Evolutionary conservation across 2,329 filamentous ascomycete species (phyloP), one percentile per base, ranked within the genome.

Genomic region (Penicillium griseofulvum): DNA sequence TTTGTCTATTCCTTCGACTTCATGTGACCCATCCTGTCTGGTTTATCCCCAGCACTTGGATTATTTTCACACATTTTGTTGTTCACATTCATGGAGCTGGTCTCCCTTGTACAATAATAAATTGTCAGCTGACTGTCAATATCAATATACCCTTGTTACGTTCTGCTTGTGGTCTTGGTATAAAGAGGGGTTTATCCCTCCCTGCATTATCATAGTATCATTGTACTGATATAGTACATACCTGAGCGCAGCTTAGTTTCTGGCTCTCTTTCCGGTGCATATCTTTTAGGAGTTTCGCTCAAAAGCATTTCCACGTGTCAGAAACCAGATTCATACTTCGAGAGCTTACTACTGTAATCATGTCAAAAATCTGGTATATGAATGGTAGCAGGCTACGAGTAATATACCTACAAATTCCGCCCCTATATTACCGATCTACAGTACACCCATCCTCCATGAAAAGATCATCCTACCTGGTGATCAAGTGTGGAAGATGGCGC

Each of bases 221-320:
- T 16, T 33, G 50, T 48, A 38, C 10, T 10, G 38, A 10, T 2
- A 8, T 26, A 12, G 8, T 31, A 39, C 14, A 36, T 37, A 12
- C 24, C 19, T n/a, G 41, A 14, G 11, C 24, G 8, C 16, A 17
- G 39, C 17, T 39, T 17, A 11, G 5, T 17, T 31, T 34, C 24
- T 29, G 5, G 17, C 12, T 16, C n/a, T 38, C 16, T 38, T 22
- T 24, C 14, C 9, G 19, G 5, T 62, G 65, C 19, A 67, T 76
- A 22, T 24, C 4, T 46, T 9, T 24, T 33, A 9, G 9, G 10
- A 10, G 7, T 3, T 14, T 22, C 26, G n/a, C 33, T 38, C n/a
- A 26, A 17, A 9, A 38, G 3, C 12, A 44, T 28, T 12, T n/a
- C 22, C 29, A 26, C 36, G n/a, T 31, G 5, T 31, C 10, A 22